Percentiles rank a stretch among this genome's conserved stretches.
Conservation (phyloP, 176 grass and related monocot species). For the Alloteropsis semialata region DNA sequence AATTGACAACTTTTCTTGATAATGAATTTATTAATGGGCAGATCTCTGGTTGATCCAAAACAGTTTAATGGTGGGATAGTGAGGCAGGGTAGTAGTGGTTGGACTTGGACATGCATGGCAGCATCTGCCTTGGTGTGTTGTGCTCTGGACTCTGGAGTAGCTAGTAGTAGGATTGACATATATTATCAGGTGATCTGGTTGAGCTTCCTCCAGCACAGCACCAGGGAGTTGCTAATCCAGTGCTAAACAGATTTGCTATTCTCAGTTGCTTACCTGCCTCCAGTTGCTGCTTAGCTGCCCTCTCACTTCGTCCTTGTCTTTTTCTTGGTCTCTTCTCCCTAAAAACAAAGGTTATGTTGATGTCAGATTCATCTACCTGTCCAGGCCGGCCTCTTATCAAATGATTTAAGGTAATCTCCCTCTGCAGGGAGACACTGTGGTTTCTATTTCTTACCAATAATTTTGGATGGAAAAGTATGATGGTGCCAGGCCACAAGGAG, state of each 20-base stretch:
- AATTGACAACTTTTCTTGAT: neutral
- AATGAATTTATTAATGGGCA: neutral
- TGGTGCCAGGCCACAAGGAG: neutral
- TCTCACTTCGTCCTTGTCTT: neutral
- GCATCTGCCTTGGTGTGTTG: neutral
- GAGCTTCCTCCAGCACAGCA: neutral
- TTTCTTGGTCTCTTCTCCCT: neutral
- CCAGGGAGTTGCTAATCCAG: neutral
- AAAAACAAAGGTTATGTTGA: neutral
- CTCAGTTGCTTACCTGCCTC: slow-evolving; percentile 14
- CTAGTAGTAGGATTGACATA: neutral
- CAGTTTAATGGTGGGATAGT: neutral
- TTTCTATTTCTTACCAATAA: neutral
- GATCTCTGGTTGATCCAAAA: neutral
- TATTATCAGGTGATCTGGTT: neutral
- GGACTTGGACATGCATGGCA: slow-evolving; percentile 2
- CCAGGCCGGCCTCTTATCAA: neutral
- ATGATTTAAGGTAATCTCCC: neutral
- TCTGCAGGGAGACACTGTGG: neutral
- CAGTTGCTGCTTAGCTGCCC: slow-evolving; percentile 16
- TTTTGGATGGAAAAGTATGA: neutral
- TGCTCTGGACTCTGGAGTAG: neutral
- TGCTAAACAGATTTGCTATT: neutral
- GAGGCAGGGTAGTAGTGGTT: slow-evolving; percentile 11
- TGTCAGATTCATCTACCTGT: slow-evolving; percentile 18